A percentile compares a stretch with the other conserved stretches of the same genome.
Conservation (phyloP, 2,329 filamentous ascomycete species). For the Neobulgaria alba region DNA sequence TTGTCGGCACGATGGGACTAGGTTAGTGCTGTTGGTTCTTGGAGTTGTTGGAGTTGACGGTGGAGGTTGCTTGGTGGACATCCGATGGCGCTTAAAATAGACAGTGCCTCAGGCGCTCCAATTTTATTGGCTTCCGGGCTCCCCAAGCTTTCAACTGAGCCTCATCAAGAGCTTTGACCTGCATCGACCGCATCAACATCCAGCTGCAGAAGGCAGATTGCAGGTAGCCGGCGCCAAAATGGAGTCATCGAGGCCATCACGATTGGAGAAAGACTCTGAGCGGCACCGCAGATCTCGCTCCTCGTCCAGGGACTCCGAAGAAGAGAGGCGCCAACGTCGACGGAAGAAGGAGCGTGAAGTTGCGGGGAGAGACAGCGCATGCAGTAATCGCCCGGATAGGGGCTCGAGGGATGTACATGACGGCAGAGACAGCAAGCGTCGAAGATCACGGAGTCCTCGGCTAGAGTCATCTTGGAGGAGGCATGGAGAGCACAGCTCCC, state of each 20-base stretch:
- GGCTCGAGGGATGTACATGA: constrained; percentile 13
- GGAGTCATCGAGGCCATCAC: constrained; percentile 10
- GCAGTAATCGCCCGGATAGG: constrained; percentile 3
- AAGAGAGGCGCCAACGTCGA: constrained; percentile 21
- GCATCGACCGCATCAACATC: constrained; percentile 1
- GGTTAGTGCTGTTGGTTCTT: neutral
- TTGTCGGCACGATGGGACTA: neutral
- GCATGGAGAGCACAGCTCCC: constrained; percentile 10
- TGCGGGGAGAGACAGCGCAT: constrained; percentile 1
- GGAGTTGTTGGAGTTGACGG: neutral
- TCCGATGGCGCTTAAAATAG: neutral
- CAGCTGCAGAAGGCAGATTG: constrained; percentile 1
- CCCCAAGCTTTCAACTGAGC: neutral
- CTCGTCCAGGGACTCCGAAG: constrained; percentile 22
- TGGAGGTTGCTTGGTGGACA: neutral
- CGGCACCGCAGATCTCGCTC: constrained; percentile 19
- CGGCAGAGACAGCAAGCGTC: constrained; percentile 19
- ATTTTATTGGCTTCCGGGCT: constrained; percentile 1
- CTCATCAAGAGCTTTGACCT: constrained; percentile 4
- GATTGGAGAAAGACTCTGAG: constrained; percentile 13
- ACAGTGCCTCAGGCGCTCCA: neutral
- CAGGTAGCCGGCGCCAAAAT: constrained; percentile 10
- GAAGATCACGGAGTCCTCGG: constrained; percentile 25
- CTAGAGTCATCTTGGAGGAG: constrained; percentile 14
- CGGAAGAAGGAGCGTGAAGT: constrained; percentile 17